Evolutionary conservation across 331 rosid species (phyloP).

Genomic region (Quercus tomentella): DNA sequence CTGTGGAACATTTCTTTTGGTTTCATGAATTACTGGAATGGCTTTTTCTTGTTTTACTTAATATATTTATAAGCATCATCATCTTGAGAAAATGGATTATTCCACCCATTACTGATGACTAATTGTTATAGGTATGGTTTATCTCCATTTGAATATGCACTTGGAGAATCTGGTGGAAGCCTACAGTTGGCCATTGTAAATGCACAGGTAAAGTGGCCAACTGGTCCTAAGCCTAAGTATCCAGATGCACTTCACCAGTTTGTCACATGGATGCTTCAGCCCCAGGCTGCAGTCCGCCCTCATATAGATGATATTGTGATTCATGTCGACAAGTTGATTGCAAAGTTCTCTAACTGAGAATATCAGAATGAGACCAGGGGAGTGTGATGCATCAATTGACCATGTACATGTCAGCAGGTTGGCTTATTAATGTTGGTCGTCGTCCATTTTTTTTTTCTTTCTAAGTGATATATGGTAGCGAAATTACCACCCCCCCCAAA

Average conservation of each 20-base stretch:
- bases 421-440: slow-evolving; percentile 10
- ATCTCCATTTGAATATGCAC: slow-evolving; percentile 97
- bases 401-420: slow-evolving; percentile 13
- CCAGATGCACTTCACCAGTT: slow-evolving; percentile 94
- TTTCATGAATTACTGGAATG: background rate
- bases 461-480: slow-evolving; percentile 23
- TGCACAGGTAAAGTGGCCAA: slow-evolving; percentile 92
- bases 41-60: background rate
- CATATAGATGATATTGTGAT: slow-evolving; percentile 76
- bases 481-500: background rate
- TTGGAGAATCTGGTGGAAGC: slow-evolving; percentile 97
- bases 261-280: slow-evolving; percentile 99
- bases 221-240: slow-evolving; percentile 72
- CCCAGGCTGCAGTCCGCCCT: slow-evolving; percentile 84
- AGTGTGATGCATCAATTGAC: slow-evolving; percentile 1
- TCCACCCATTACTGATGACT: slow-evolving; percentile 16
- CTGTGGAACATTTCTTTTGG: background rate
- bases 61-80: background rate
- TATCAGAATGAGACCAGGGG: slow-evolving; percentile 1
- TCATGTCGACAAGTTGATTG: slow-evolving; percentile 87
- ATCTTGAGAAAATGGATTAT: background rate
- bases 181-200: slow-evolving; percentile 84
- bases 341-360: slow-evolving; percentile 71
- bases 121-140: slow-evolving; percentile 70
- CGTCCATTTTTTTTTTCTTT: slow-evolving; percentile 6